Base-by-base conservation (phyloP, 148 eudicot genomes). In the Camellia lanceoleosa region DNA sequence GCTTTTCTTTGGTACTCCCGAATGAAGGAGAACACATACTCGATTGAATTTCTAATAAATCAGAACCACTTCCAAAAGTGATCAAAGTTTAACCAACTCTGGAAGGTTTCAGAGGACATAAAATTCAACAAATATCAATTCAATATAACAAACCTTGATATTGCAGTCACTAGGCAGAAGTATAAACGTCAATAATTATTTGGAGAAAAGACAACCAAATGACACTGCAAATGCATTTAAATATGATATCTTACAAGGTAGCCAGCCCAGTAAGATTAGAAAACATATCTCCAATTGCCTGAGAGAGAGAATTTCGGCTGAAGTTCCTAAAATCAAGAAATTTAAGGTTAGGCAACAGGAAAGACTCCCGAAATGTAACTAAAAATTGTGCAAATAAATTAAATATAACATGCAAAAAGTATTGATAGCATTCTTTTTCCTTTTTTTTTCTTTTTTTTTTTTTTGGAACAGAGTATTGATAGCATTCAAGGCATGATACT, bases 231-330 rank as follows among this genome's bases (percentile, higher is more conserved):
- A 10, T 68, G 46, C 15, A 47, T 23, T 47, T 20, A 19, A 64
- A 42, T 43, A n/a, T 10, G 71, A 73, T 68, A 63, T 74, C 95
- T 92, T 90, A 96, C 99, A 96, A 15, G 75, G 95, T 90, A 54
- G 85, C 82, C 46, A 96, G 92, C 58, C 65, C 81, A 65, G 89
- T 68, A 78, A 92, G 97, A 88, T 92, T 91, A 77, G 91, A 51
- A 81, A 93, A 96, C 11, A 93, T 80, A 79, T 96, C 99, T 78
- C 92, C 93, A 82, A 93, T 85, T 44, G 87, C 47, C 85, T 89
- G 91, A 44, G 97, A 80, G 70, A 96, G 86, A 9, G 86, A 80
- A 87, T 96, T 96, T 56, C 76, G 87, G 87, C 98, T 96, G 69
- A 91, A 69, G 73, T 96, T 96, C 89, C 99, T 93, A 78, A 56